A percentile compares a stretch with the other conserved stretches of the same genome.
These are phyloP conservation scores for Ogataea saltuana DNA, from an alignment of 805 yeast species.

Conservation along the genomic window DNA sequence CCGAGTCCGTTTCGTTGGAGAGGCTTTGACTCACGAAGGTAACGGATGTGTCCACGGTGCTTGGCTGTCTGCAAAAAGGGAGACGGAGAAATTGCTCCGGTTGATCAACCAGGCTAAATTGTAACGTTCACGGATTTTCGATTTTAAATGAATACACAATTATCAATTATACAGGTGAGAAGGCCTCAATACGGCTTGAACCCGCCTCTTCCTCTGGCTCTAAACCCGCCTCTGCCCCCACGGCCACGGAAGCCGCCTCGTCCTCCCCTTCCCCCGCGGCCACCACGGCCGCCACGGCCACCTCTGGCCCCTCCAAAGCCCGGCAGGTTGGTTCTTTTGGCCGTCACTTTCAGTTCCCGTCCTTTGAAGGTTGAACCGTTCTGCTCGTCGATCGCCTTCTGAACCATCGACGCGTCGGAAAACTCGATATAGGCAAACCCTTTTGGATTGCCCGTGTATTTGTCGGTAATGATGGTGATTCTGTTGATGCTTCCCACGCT, in stretches of 20 bases:
- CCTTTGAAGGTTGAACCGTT: conserved; percentile 69
- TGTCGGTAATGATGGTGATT: conserved; percentile 74
- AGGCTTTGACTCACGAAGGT: conserved; percentile 52
- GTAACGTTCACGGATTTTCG: conserved; percentile 6
- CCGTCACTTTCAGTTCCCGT: conserved; percentile 68
- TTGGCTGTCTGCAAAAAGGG: conserved; percentile 50
- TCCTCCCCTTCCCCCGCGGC: conserved; percentile 22
- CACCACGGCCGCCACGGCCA: conserved; percentile 42
- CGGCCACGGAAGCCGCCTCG: conserved; percentile 28
- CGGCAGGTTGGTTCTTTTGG: conserved; percentile 81
- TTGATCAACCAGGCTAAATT: conserved; percentile 28
- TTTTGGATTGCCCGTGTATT: conserved; percentile 76
- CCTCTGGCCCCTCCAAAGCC: conserved; percentile 58
- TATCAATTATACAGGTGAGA: too few relatives aligned
- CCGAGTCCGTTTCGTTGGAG: conserved; percentile 57
- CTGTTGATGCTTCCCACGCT: conserved; percentile 73
- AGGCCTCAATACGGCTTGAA: conserved; percentile 34
- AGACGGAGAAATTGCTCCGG: conserved; percentile 37
- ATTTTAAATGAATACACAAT: neutral
- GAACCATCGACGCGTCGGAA: conserved; percentile 62
- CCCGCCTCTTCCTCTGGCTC: conserved; percentile 36
- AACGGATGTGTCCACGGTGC: conserved; percentile 65
- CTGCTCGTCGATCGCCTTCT: conserved; percentile 57
- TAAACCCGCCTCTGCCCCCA: conserved; percentile 28
- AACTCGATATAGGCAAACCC: conserved; percentile 89